phyloP scores from a whole-genome alignment of 139 green algal species.

The Yamagishiella unicocca region DNA sequence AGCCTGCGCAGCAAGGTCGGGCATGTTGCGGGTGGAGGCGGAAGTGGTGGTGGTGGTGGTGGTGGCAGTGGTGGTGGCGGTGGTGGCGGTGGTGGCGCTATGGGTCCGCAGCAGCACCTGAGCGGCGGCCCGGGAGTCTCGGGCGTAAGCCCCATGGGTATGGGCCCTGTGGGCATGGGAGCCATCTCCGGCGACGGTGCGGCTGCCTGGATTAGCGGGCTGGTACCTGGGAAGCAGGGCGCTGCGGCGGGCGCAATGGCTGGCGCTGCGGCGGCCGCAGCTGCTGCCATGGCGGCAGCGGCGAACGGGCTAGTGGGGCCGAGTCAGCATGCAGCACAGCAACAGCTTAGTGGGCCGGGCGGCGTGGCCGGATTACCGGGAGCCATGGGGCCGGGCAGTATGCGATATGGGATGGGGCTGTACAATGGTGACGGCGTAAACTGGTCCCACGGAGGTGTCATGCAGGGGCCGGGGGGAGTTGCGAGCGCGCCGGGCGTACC shows the following conservation, averaged over 20 bases:
- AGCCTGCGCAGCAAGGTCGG: conserved; percentile 22
- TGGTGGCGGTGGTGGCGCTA: neutral
- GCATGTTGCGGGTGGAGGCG: neutral
- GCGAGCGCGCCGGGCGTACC: neutral
- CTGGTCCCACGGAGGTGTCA: conserved; percentile 11
- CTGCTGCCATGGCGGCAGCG: neutral
- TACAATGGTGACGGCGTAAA: conserved; percentile 40
- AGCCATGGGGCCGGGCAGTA: conserved; percentile 2
- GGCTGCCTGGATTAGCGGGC: conserved; percentile 23
- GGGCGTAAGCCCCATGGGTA: neutral
- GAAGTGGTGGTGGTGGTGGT: neutral
- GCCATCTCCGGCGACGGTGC: neutral
- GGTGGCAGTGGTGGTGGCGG: neutral
- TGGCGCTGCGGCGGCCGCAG: neutral
- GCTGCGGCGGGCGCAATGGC: neutral
- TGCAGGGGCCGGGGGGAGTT: neutral
- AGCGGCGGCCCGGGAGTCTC: neutral
- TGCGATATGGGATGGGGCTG: conserved; percentile 40
- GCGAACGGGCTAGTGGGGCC: conserved; percentile 3
- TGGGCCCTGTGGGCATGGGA: neutral
- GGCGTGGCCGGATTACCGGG: neutral
- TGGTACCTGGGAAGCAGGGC: conserved; percentile 23
- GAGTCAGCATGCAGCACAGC: neutral
- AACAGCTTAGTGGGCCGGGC: neutral
- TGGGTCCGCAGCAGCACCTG: neutral